These are phyloP conservation scores for Emergomyces africanus DNA, from an alignment of 2,329 filamentous ascomycete species.

Conservation along the genomic window DNA sequence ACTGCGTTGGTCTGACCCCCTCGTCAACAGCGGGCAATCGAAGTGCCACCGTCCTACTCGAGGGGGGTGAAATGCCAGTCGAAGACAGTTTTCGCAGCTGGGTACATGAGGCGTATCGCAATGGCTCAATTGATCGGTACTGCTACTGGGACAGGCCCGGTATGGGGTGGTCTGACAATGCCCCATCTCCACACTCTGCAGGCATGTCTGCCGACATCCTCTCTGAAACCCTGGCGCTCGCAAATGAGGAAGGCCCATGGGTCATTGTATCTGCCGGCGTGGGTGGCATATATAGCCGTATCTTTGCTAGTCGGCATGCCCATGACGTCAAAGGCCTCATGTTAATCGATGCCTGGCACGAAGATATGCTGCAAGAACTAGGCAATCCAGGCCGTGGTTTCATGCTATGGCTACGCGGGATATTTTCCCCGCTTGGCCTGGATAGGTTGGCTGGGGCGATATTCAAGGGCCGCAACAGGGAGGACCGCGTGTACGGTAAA, in stretches of 20 bases:
- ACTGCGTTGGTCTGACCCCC: constrained; percentile 60
- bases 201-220: constrained; percentile 85
- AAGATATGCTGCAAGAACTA: constrained; percentile 60
- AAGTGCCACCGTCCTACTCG: constrained; percentile 67
- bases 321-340: constrained; percentile 64
- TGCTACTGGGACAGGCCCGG: constrained; percentile 95
- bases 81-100: constrained; percentile 71
- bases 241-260: constrained; percentile 80
- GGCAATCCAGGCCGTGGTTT: constrained; percentile 62
- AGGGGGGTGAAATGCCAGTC: constrained; percentile 67
- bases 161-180: constrained; percentile 77
- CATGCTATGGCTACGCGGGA: constrained; percentile 70
- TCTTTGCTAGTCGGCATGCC: constrained; percentile 77
- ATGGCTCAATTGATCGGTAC: constrained; percentile 74
- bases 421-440: constrained; percentile 76
- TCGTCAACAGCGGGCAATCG: constrained; percentile 10
- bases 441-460: constrained; percentile 69
- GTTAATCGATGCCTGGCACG: constrained; percentile 78
- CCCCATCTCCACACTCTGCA: constrained; percentile 83
- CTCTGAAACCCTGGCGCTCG: constrained; percentile 68
- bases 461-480: constrained; percentile 64
- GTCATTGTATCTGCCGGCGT: constrained; percentile 75
- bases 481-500: constrained; percentile 74
- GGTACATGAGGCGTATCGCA: constrained; percentile 60
- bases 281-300: constrained; percentile 76